phyloP scores from a whole-genome alignment of 768 basidiomycete species.

The Termitomyces sp. region DNA sequence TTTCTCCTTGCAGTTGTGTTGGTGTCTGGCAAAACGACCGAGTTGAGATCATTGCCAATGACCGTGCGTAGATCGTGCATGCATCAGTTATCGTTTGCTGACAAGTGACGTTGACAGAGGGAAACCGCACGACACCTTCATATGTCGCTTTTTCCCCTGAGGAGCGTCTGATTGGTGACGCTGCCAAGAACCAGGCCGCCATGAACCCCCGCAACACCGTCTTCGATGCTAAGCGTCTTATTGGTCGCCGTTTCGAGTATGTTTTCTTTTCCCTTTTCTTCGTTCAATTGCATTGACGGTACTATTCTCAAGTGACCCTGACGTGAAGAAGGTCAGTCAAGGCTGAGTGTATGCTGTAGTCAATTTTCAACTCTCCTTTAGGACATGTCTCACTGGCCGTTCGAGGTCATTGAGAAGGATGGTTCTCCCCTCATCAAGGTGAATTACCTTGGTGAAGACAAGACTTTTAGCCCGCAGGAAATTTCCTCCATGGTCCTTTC shows the following conservation, averaged over 20 bases:
- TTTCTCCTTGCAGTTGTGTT: constrained; percentile 67
- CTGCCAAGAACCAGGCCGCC: constrained; percentile 97
- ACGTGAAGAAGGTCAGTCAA: constrained; percentile 76
- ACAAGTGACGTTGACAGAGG: constrained; percentile 51
- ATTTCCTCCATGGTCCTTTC: constrained; percentile 99
- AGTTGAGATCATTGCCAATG: constrained; percentile 98
- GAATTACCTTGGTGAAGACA: constrained; percentile 89
- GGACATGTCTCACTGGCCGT: constrained; percentile 98
- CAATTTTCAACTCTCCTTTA: constrained; percentile 24
- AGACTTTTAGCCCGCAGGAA: constrained; percentile 97
- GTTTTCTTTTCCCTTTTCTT: constrained; percentile 16
- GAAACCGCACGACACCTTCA: constrained; percentile 97
- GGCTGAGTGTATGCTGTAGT: constrained; percentile 9
- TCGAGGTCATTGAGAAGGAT: constrained; percentile 93
- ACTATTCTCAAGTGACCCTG: constrained; percentile 60
- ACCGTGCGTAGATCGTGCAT: constrained; percentile 54
- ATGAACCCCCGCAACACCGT: constrained; percentile 99
- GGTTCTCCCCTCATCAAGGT: constrained; percentile 97
- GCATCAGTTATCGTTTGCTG: background rate
- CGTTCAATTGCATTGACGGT: constrained; percentile 5
- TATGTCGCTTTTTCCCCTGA: constrained; percentile 97
- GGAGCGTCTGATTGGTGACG: constrained; percentile 98
- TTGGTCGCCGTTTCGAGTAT: constrained; percentile 94
- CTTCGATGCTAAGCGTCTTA: constrained; percentile 98
- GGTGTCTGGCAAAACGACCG: constrained; percentile 99